These are phyloP conservation scores for Annulohypoxylon moriforme DNA, from an alignment of 495 filamentous ascomycete genomes.

Conservation along the genomic window DNA sequence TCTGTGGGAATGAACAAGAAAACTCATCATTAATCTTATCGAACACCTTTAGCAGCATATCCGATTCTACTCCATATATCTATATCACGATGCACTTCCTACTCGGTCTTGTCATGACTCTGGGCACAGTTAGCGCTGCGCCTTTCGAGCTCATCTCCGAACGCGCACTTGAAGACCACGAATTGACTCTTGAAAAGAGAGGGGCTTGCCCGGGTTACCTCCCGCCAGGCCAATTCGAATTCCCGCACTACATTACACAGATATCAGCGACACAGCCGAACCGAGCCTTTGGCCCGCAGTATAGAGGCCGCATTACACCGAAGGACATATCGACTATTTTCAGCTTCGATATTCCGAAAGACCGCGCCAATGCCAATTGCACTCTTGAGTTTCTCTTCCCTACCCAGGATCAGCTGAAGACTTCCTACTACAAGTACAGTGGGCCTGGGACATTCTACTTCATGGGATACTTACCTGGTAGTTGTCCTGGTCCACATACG, in stretches of 20 bases:
- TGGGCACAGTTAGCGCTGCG: constrained; percentile 30
- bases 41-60: not conserved
- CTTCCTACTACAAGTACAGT: constrained; percentile 32
- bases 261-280: constrained; percentile 37
- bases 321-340: constrained; percentile 45
- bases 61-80: not conserved
- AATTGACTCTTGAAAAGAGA: constrained; percentile 34
- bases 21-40: not conserved
- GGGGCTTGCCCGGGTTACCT: constrained; percentile 41
- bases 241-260: constrained; percentile 41
- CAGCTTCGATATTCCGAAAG: constrained; percentile 43
- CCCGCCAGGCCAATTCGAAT: constrained; percentile 36
- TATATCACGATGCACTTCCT: constrained; percentile 29
- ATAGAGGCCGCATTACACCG: constrained; percentile 35
- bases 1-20: not conserved
- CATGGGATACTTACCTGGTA: constrained; percentile 40
- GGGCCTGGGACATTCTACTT: constrained; percentile 42
- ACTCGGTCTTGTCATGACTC: not conserved
- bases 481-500: constrained; percentile 40
- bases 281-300: constrained; percentile 34
- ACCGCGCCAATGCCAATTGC: constrained; percentile 44
- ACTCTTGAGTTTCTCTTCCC: constrained; percentile 49
- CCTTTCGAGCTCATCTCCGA: constrained; percentile 43
- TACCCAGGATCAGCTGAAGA: constrained; percentile 29
- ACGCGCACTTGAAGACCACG: constrained; percentile 34